phyloP scores from a whole-genome alignment of 2,329 filamentous ascomycete genomes.

The Tolypocladium nubicola region DNA sequence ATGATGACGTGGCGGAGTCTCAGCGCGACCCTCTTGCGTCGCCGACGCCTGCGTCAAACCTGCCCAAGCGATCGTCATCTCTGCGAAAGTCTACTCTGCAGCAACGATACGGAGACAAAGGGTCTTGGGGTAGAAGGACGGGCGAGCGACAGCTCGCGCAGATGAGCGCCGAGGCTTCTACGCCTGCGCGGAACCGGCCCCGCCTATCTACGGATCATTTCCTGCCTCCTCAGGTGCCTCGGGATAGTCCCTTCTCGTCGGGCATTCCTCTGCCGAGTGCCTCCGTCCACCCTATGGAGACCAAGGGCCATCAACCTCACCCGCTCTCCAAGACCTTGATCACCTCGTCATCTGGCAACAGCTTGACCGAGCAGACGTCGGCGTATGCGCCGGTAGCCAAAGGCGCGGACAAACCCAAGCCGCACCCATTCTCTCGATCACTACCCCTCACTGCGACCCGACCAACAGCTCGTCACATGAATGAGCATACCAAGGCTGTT shows the following conservation, averaged over 20 bases:
- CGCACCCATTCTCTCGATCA: conserved; percentile 26
- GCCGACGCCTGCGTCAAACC: conserved; percentile 37
- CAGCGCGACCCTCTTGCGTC: conserved; percentile 31
- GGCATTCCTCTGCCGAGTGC: conserved; percentile 41
- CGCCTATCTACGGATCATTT: conserved; percentile 75
- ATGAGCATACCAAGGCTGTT: conserved; percentile 19
- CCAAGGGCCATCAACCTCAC: conserved; percentile 50
- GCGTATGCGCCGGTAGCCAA: conserved; percentile 17
- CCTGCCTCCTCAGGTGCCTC: conserved; percentile 47
- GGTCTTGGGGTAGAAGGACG: conserved; percentile 49
- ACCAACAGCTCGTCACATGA: conserved; percentile 16
- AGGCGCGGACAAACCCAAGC: conserved; percentile 14
- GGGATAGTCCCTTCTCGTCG: conserved; percentile 54
- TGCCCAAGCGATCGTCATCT: conserved; percentile 63
- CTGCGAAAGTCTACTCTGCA: conserved; percentile 80
- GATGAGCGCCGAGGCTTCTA: conserved; percentile 40
- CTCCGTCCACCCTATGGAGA: conserved; percentile 39
- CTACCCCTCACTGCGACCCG: conserved; percentile 27
- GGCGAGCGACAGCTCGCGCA: conserved; percentile 45
- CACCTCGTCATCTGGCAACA: conserved; percentile 76
- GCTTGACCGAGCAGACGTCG: conserved; percentile 57
- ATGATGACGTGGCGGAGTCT: conserved; percentile 5
- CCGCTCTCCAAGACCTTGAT: conserved; percentile 80
- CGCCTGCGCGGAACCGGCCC: conserved; percentile 52
- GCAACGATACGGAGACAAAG: conserved; percentile 64